These are phyloP conservation scores for Friedmanniomyces simplex DNA, from an alignment of 495 filamentous ascomycete genomes.

Conservation along the genomic window DNA sequence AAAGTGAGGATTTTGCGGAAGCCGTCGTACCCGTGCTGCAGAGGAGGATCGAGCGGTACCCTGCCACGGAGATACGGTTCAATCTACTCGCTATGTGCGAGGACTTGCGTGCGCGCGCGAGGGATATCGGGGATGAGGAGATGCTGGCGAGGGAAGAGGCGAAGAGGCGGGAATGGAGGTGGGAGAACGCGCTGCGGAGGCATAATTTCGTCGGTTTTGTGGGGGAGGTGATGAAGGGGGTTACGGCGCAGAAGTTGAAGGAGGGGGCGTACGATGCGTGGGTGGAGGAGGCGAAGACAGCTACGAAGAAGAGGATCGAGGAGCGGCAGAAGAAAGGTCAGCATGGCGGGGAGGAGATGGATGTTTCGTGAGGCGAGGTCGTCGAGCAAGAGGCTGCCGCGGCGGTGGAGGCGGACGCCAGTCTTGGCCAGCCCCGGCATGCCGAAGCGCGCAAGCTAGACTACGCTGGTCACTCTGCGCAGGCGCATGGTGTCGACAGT, in stretches of 20 bases:
- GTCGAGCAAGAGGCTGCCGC: not conserved
- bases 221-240: conserved; percentile 79
- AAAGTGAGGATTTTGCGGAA: conserved; percentile 56
- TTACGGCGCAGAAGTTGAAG: conserved; percentile 58
- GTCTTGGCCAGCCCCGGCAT: not conserved
- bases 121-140: conserved; percentile 75
- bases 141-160: conserved; percentile 66
- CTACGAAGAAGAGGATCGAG: conserved; percentile 75
- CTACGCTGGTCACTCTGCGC: no score
- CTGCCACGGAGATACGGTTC: conserved; percentile 79
- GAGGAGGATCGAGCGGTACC: conserved; percentile 75
- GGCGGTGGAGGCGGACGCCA: not conserved
- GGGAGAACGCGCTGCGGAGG: conserved; percentile 86
- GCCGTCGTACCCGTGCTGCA: conserved; percentile 81
- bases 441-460: no score
- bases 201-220: conserved; percentile 97
- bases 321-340: conserved; percentile 41
- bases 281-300: conserved; percentile 61
- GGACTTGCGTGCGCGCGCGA: conserved; percentile 64
- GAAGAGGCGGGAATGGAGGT: conserved; percentile 79
- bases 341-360: conserved; percentile 26
- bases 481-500: no score
- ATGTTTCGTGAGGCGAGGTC: conserved; percentile 12
- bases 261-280: conserved; percentile 64
- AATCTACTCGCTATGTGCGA: conserved; percentile 87